Base-by-base conservation (phyloP, 345 rosid species). In the Diplotaxis tenuifolia region DNA sequence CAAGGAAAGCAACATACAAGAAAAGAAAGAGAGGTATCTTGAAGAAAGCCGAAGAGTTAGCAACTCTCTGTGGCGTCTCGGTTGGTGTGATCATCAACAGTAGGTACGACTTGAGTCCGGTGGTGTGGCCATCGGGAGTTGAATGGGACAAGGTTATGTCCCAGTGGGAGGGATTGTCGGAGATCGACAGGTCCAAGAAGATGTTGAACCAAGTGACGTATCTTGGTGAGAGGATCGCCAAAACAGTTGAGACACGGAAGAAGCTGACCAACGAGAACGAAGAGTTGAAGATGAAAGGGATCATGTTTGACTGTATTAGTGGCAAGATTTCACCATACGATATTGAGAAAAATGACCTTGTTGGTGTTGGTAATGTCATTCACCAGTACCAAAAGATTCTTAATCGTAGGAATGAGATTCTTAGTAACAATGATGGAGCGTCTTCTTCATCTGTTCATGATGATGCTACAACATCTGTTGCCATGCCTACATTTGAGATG, bases 21-120 rank as follows among this genome's bases (percentile, higher is more conserved):
- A 89, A 88, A 67, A 80, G 96, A 68, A 84, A 85, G 72, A 83
- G 67, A 47, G 96, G 93, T 0, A 1, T 89, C 28, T 34, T 88
- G 75, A 89, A 87, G 82, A 89, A 89, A 76, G 87, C 85, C 49
- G 61, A 79, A 15, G 93, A 89, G 79, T 70, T 88, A n/a, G 80
- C 79, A 54, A 86, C 83, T 9, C 84, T 87, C 0, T 89, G 95
- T 19, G 95, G 79, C 9, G 79, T 89, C 31, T 80, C 82, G 0
- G 82, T 87, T 3, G 87, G 87, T 14, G 82, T 84, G 0, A 53
- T 84, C 25, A 19, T 87, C 61, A 71, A 79, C n/a, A 79, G 85
- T 45, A 72, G 79, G 0, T 80, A 72, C 14, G 87, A 82, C 0
- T 0, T 74, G 3, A 75, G 27, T 5, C 87, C 85, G 0, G 87